Percentiles rank a stretch among this genome's conserved stretches.
phyloP scores from a whole-genome alignment of 2,329 filamentous ascomycete genomes.

The Domatiomyces globalis region DNA sequence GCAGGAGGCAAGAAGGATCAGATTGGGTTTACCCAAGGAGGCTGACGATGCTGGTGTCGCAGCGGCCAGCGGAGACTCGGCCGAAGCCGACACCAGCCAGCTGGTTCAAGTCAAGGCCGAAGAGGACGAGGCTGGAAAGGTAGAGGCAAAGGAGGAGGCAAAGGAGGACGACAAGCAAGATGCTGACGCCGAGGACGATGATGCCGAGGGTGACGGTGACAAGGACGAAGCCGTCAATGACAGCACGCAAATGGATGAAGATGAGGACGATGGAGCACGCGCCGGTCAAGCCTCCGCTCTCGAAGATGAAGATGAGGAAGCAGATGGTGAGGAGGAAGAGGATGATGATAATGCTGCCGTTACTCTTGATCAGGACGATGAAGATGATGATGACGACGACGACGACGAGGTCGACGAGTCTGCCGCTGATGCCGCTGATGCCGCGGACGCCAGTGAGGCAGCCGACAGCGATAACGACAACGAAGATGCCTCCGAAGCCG shows the following conservation, averaged over 20 bases:
- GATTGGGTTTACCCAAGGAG: constrained; percentile 16
- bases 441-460: constrained; percentile 21
- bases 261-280: neutral
- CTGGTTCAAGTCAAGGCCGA: neutral
- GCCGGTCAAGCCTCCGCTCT: neutral
- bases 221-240: neutral
- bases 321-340: constrained; percentile 2
- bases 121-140: neutral
- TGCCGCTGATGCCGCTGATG: constrained; percentile 19
- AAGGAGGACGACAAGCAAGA: constrained; percentile 3
- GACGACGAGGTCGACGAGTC: neutral
- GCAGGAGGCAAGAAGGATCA: constrained; percentile 21
- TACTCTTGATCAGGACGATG: neutral
- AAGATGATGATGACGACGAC: neutral
- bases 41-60: constrained; percentile 5
- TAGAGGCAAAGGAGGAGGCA: neutral
- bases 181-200: constrained; percentile 2
- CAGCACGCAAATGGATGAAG: neutral
- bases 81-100: constrained; percentile 3
- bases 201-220: neutral
- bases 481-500: constrained; percentile 13
- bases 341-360: neutral
- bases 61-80: neutral
- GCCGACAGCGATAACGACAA: constrained; percentile 22
- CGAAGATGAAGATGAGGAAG: constrained; percentile 6